Percentiles rank a stretch among this genome's conserved stretches.
Evolutionary conservation across 2,329 filamentous ascomycete genomes (phyloP).

Genomic region (Apiospora sp.): DNA sequence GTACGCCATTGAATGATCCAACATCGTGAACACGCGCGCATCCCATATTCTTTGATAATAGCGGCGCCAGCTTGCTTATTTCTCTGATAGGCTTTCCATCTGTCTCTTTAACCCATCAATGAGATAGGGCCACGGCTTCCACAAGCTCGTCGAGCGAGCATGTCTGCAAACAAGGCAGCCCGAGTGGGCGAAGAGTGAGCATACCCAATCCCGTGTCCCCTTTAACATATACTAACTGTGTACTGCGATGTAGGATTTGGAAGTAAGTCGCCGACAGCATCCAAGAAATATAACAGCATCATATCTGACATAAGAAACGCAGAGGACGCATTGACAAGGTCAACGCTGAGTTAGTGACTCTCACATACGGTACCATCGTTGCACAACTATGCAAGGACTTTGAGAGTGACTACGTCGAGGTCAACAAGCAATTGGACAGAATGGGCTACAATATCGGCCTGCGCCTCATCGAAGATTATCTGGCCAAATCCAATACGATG

Average conservation of each 20-base stretch:
- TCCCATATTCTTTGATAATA: background rate
- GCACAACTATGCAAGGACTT: constrained; percentile 97
- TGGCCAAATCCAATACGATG: constrained; percentile 91
- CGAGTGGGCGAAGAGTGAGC: constrained; percentile 69
- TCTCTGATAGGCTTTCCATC: constrained; percentile 14
- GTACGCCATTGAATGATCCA: constrained; percentile 13
- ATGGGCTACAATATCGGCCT: constrained; percentile 99
- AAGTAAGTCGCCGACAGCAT: constrained; percentile 69
- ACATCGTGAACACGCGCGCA: constrained; percentile 13
- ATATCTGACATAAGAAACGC: constrained; percentile 27
- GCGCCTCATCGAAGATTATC: constrained; percentile 94
- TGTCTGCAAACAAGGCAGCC: constrained; percentile 68
- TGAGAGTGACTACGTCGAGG: constrained; percentile 90
- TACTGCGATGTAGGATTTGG: constrained; percentile 72
- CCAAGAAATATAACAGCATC: background rate
- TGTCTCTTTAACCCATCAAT: constrained; percentile 31
- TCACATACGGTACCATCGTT: constrained; percentile 98
- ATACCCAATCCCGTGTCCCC: constrained; percentile 13
- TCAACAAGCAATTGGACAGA: constrained; percentile 97
- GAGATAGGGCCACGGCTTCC: constrained; percentile 32
- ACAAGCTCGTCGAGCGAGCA: constrained; percentile 46
- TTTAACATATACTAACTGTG: constrained; percentile 41
- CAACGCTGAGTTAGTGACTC: constrained; percentile 94
- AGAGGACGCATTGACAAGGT: constrained; percentile 97
- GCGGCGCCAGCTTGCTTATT: background rate